These are phyloP conservation scores for Rhypophila decipiens DNA, from an alignment of 495 filamentous ascomycete genomes.

Conservation along the genomic window DNA sequence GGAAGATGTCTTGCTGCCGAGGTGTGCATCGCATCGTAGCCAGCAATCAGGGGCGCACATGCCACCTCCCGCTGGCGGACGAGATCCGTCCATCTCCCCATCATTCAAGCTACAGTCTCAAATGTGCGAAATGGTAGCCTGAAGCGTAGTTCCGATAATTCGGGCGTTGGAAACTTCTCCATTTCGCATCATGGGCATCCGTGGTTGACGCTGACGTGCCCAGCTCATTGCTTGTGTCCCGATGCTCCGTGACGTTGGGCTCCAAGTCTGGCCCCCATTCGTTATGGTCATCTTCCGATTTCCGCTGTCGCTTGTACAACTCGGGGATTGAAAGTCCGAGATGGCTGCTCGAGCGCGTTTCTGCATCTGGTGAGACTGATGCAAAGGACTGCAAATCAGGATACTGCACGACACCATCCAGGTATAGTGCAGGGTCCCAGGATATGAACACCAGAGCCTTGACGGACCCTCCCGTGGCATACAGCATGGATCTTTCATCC, in stretches of 20 bases:
- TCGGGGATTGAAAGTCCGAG: background rate
- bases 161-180: background rate
- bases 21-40: background rate
- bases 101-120: background rate
- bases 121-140: background rate
- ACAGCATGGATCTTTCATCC: conserved; percentile 59
- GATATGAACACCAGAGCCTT: conserved; percentile 53
- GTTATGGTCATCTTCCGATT: background rate
- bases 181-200: background rate
- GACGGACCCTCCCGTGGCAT: conserved; percentile 42
- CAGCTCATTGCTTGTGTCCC: background rate
- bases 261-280: background rate
- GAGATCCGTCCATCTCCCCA: background rate
- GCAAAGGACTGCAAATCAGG: conserved; percentile 1
- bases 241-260: background rate
- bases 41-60: background rate
- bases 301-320: background rate
- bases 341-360: background rate
- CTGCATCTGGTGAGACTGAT: background rate
- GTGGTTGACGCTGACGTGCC: background rate
- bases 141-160: background rate
- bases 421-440: conserved; percentile 49
- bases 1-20: background rate
- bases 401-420: conserved; percentile 16
- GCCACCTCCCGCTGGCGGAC: background rate